A percentile compares a stretch with the other conserved stretches of the same genome.
Conservation (phyloP, 352 stramenopile species). For the Phytophthora sp. region DNA sequence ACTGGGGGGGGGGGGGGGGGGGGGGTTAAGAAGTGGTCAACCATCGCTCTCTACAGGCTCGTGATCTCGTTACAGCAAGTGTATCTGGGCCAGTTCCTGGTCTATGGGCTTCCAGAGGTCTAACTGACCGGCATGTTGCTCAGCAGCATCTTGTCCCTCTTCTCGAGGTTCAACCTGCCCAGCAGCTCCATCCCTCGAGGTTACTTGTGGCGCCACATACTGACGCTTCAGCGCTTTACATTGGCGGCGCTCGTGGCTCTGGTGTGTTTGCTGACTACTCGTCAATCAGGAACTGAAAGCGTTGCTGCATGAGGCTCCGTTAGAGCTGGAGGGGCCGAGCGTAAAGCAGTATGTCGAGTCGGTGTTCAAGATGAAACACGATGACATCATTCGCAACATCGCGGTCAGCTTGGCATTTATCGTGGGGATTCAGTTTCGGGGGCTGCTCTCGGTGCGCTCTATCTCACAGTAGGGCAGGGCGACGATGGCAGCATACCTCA, state of each 20-base stretch:
- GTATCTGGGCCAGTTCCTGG: constrained; percentile 42
- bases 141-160: constrained; percentile 45
- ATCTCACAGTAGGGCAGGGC: constrained; percentile 38
- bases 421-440: constrained; percentile 32
- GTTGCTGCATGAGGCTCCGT: constrained; percentile 22
- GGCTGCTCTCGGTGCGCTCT: constrained; percentile 38
- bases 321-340: constrained; percentile 17
- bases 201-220: constrained; percentile 32
- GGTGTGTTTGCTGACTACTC: constrained; percentile 24
- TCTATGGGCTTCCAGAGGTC: constrained; percentile 27
- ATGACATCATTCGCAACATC: constrained; percentile 33
- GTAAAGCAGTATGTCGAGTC: constrained; percentile 43
- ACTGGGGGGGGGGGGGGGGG: too few relatives aligned
- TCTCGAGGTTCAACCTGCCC: constrained; percentile 47
- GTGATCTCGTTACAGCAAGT: constrained; percentile 35
- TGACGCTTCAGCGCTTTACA: constrained; percentile 31
- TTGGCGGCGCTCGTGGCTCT: constrained; percentile 19
- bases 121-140: constrained; percentile 32
- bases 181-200: constrained; percentile 27
- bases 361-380: constrained; percentile 38
- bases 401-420: constrained; percentile 29
- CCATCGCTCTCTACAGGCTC: constrained; percentile 34
- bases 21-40: constrained; percentile 26
- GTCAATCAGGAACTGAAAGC: background rate
- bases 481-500: too few relatives aligned